Evolutionary conservation across 805 yeast species (phyloP), one percentile per base, ranked within the genome.

Genomic region (Barnettozyma siamensis): DNA sequence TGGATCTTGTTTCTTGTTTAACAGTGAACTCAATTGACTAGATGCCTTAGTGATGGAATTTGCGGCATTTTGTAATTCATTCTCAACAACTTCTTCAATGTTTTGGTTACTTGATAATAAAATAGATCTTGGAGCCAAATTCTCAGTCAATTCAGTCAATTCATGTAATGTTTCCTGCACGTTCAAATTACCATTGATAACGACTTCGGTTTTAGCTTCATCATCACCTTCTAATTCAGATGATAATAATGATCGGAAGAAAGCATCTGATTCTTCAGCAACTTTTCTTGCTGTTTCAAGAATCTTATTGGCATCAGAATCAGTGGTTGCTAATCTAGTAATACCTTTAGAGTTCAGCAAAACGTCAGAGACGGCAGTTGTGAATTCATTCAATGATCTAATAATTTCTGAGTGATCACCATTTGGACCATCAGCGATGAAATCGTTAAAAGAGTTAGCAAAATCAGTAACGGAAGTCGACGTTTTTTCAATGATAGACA

Each of bases 401-500:
- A 87, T 80, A 21, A 83, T 73, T 36, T 66, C 66, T 24, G 70
- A 68, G 50, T 80, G 86, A 45, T 79, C 85, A 23, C 79, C 74
- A 39, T 72, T 69, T 38, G 76, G 77, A 6, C 91, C 94, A 56
- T 85, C 95, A 5, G 83, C 88, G 39, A 87, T 67, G 54, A 76
- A 82, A 39, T 76, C 72, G 57, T 82, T 85, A 67, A 86, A 87
- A 7, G 81, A 76, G 20, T 80, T 75, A 5, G 95, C 84, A 60
- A 88, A 86, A 31, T 83, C 89, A 6, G 89, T 85, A 0, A 89
- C 88, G 13, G 75, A 66, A 31, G 78, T 75, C 0, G 87, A 75
- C 16, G 83, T 73, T 48, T 80, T 74, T 56, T 88, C 96, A 47
- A 81, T 67, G 31, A 85, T 66, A 0, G 91, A 80, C 28, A 80